A percentile compares a stretch with the other conserved stretches of the same genome.
Conservation (phyloP, 352 stramenopile species). For the Globisporangium paddicum region DNA sequence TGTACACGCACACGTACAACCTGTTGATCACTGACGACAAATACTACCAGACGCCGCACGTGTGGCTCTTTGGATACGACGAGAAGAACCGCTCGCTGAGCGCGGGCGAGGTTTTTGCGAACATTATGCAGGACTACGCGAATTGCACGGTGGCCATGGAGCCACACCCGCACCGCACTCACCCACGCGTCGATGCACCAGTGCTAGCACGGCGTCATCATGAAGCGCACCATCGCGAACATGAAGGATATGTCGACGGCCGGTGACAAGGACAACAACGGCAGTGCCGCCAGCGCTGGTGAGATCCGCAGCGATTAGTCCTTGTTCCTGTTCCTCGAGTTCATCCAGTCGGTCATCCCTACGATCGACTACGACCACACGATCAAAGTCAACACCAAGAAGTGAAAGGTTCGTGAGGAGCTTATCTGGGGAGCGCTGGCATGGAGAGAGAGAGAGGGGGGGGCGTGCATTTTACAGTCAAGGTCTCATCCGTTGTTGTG, state of each 20-base stretch:
- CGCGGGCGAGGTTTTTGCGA: conserved; percentile 95
- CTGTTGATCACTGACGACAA: conserved; percentile 99
- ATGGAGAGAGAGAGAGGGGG: too few relatives aligned
- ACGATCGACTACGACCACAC: conserved; percentile 99
- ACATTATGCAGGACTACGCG: conserved; percentile 99
- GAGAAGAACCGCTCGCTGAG: conserved; percentile 87
- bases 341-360: conserved; percentile 98
- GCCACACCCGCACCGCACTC: conserved; percentile 90
- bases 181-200: conserved; percentile 96
- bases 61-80: conserved; percentile 98
- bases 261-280: conserved; percentile 16
- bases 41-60: conserved; percentile 98
- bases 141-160: conserved; percentile 99
- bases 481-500: too few relatives aligned
- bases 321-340: conserved; percentile 99
- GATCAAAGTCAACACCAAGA: conserved; percentile 91
- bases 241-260: conserved; percentile 58
- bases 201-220: conserved; percentile 97
- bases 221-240: conserved; percentile 98
- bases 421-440: too few relatives aligned
- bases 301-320: conserved; percentile 95
- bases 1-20: conserved; percentile 97
- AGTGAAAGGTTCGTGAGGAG: too few relatives aligned
- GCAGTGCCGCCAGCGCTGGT: conserved; percentile 23
- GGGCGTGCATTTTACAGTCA: too few relatives aligned